Conservation (phyloP, 495 filamentous ascomycete genomes). For the Arthonia radiata region DNA sequence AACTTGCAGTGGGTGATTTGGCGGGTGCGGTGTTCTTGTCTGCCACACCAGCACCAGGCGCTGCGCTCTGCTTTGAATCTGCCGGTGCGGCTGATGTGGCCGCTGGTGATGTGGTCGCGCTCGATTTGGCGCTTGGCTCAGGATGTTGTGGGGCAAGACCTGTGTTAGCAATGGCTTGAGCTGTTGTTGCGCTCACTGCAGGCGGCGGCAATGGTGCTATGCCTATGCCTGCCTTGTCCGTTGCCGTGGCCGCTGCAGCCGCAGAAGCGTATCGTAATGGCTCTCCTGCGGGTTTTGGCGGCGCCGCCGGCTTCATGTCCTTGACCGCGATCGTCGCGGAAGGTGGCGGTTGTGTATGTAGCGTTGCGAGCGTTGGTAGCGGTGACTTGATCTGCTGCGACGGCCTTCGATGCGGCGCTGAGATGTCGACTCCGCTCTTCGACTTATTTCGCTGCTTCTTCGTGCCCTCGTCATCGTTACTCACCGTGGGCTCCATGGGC, state of each 20-base stretch:
- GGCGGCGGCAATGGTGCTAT: conserved; percentile 80
- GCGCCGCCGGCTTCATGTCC: conserved; percentile 73
- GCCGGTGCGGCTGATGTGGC: conserved; percentile 8
- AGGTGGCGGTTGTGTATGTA: conserved; percentile 33
- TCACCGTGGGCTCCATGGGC: too few species aligned
- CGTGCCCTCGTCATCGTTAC: conserved; percentile 9
- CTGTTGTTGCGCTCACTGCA: conserved; percentile 25
- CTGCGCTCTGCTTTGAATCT: conserved; percentile 17
- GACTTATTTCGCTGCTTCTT: conserved; percentile 26
- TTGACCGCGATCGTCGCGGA: conserved; percentile 28
- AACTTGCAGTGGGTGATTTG: conserved; percentile 25
- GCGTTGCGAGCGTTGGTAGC: conserved; percentile 65
- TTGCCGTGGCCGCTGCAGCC: conserved; percentile 81
- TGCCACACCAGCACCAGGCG: conserved; percentile 14
- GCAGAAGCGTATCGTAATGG: conserved; percentile 91
- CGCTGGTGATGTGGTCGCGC: not conserved
- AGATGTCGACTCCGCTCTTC: conserved; percentile 20
- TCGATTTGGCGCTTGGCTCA: too few species aligned
- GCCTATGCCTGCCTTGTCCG: conserved; percentile 67
- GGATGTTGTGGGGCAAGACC: conserved; percentile 2
- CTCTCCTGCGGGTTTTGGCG: conserved; percentile 63
- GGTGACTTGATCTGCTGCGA: conserved; percentile 87
- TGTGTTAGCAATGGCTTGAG: conserved; percentile 4
- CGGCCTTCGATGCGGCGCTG: conserved; percentile 30
- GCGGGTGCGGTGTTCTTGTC: conserved; percentile 15